Evolutionary conservation across 2,329 filamentous ascomycete genomes (phyloP), one percentile per base, ranked within the genome.

Genomic region (Coniochaeta pulveracea): DNA sequence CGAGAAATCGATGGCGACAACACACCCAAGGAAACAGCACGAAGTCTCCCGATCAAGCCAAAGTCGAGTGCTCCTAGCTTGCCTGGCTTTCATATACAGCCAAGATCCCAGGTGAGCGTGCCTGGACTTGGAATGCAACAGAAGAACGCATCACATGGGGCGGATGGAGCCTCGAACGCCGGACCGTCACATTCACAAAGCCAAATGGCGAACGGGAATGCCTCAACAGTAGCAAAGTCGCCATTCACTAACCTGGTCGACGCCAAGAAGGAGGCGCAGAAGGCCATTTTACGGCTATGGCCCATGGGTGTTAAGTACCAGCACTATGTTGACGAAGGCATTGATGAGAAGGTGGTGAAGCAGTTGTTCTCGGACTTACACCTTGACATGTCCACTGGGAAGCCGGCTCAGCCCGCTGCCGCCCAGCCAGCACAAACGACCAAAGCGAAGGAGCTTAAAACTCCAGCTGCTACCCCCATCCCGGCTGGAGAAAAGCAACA

Each of bases 251-350:
- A 52, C 1, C 26, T 61, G 4, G 39, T 52, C 4, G 61, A 67
- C 34, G 64, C 60, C 19, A 69, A 61, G 34, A 72, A 69, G 40
- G 63, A 71, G 42, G 82, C 82, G 0, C 71, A 76, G 47, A 70
- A 72, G 16, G 78, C 81, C 4, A 74, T 88, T 24, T 54, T 84
- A 19, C 67, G 72, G 23, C 58, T 88, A 3, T 68, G 63, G 58
- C 63, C 67, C 2, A 52, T 83, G 38, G 80, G 84, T 31, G 74
- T 93, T 37, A 73, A 74, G 14, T 93, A 79, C 47, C 67, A 80
- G 35, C 70, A 84, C 38, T 78, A 89, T 36, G 61, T 88, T 10
- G 65, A 75, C 9, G 81, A 89, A 51, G 81, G 84, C 1, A 66
- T 89, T 26, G 71, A 86, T 43, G 63, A 70, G 22, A 54, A 55